phyloP scores from a whole-genome alignment of 306 rosid genomes.

The Fragaria nilgerrensis region DNA sequence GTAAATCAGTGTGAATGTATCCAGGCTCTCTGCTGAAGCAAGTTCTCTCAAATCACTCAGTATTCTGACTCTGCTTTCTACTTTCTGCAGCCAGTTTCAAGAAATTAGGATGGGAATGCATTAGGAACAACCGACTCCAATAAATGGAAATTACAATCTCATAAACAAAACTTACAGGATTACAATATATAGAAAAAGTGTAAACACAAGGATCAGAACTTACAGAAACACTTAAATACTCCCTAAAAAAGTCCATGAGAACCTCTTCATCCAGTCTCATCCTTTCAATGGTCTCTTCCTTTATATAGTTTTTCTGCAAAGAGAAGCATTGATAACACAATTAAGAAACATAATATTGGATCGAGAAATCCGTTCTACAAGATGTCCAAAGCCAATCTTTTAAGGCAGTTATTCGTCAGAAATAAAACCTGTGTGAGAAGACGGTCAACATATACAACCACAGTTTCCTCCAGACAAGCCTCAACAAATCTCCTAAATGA shows the following conservation, averaged over 20 bases:
- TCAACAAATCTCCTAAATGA: conserved; percentile 97
- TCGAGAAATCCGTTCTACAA: neutral
- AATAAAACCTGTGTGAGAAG: conserved; percentile 76
- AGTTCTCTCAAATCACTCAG: conserved; percentile 89
- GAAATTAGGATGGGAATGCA: conserved; percentile 21
- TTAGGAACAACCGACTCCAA: conserved; percentile 8
- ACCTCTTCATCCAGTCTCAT: conserved; percentile 98
- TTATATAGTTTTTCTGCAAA: conserved; percentile 76
- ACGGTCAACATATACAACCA: conserved; percentile 82
- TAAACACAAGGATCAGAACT: conserved; percentile 31
- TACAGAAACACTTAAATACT: conserved; percentile 82
- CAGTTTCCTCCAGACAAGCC: conserved; percentile 97
- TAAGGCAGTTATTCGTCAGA: neutral
- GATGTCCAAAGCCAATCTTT: conserved; percentile 4
- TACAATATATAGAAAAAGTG: neutral
- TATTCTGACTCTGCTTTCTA: conserved; percentile 74
- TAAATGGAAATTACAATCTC: neutral
- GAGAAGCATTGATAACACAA: conserved; percentile 23
- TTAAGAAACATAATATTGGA: conserved; percentile 19
- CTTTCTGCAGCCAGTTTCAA: conserved; percentile 60
- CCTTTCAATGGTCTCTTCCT: conserved; percentile 92
- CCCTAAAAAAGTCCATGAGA: conserved; percentile 94
- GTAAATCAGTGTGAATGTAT: conserved; percentile 80
- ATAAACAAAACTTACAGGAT: neutral
- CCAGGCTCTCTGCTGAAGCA: conserved; percentile 96